A percentile compares a stretch with the other conserved stretches of the same genome.
Conservation (phyloP, 2,329 filamentous ascomycete species). For the Nigrospora sphaerica region DNA sequence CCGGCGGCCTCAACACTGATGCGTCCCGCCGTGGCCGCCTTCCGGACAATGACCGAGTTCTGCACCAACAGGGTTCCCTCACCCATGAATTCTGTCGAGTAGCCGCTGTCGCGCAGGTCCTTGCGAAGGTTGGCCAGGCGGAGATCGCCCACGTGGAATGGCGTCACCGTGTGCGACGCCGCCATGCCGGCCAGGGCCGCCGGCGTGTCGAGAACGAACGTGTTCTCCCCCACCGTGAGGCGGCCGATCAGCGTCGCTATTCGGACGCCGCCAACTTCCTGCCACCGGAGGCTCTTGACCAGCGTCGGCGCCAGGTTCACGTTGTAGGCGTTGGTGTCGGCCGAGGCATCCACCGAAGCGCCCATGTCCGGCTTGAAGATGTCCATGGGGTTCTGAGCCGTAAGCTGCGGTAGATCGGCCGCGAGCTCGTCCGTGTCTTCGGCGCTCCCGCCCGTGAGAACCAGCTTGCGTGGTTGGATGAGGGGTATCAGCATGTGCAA, state of each 20-base stretch:
- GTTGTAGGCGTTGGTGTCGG: conserved; percentile 96
- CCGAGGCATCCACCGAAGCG: conserved; percentile 74
- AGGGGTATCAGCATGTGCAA: conserved; percentile 91
- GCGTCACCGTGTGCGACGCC: conserved; percentile 68
- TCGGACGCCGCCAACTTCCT: conserved; percentile 81
- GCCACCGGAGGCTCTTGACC: conserved; percentile 86
- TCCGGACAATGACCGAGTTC: conserved; percentile 78
- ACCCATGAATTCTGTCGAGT: conserved; percentile 86
- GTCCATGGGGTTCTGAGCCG: conserved; percentile 51
- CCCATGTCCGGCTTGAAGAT: conserved; percentile 81
- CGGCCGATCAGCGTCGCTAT: conserved; percentile 88
- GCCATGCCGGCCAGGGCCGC: conserved; percentile 23
- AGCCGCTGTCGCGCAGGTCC: conserved; percentile 73
- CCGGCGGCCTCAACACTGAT: conserved; percentile 82
- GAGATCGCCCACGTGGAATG: conserved; percentile 90
- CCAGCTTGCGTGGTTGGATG: conserved; percentile 88
- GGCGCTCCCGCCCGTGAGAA: conserved; percentile 75
- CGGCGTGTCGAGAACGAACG: conserved; percentile 26
- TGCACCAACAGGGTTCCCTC: conserved; percentile 90
- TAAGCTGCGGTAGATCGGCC: conserved; percentile 67
- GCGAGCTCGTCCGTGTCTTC: conserved; percentile 76
- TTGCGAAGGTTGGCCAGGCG: conserved; percentile 81
- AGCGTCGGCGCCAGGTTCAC: conserved; percentile 82
- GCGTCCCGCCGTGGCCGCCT: conserved; percentile 71
- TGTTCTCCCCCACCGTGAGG: conserved; percentile 17